Evolutionary conservation across 441 rosid genomes (phyloP).

Genomic region (Arabidopsis hybrid): DNA sequence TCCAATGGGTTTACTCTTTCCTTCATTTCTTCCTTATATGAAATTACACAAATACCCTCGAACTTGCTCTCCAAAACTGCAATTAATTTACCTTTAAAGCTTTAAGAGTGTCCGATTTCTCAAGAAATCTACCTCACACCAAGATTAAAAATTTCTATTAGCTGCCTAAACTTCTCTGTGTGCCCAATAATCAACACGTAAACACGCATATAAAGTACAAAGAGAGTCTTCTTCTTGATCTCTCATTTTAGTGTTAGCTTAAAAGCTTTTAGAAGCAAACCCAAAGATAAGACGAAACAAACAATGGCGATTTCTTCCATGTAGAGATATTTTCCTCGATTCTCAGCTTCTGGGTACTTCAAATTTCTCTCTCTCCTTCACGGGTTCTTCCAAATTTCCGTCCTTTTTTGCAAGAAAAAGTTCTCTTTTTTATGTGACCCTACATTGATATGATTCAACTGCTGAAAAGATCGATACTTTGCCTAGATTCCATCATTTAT

Average conservation of each 20-base stretch:
- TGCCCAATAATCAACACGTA: conserved; percentile 30
- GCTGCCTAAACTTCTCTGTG: conserved; percentile 42
- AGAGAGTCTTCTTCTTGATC: conserved; percentile 3
- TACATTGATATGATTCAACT: conserved; percentile 31
- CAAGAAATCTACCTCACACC: conserved; percentile 20
- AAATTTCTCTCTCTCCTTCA: conserved; percentile 31
- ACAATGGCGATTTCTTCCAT: conserved; percentile 23
- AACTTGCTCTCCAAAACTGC: conserved; percentile 24
- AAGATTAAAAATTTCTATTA: conserved; percentile 20
- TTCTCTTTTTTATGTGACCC: conserved; percentile 6
- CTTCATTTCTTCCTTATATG: not conserved
- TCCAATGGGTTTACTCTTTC: conserved; percentile 19
- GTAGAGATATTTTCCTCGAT: conserved; percentile 5
- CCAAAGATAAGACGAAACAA: conserved; percentile 26
- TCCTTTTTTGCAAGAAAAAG: conserved; percentile 18
- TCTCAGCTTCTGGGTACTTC: conserved; percentile 39
- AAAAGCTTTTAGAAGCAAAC: conserved; percentile 28
- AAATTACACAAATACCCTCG: not conserved
- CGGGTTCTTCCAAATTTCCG: not conserved
- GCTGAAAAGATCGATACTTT: conserved; percentile 15
- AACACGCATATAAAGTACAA: conserved; percentile 29
- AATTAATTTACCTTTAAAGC: conserved; percentile 18
- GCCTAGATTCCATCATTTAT: not conserved
- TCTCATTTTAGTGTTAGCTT: conserved; percentile 33
- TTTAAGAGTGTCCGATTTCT: not conserved